Percentiles rank a stretch among this genome's conserved stretches.
These are phyloP conservation scores for Chalciporus chontae DNA, from an alignment of 768 basidiomycete species.

Conservation along the genomic window DNA sequence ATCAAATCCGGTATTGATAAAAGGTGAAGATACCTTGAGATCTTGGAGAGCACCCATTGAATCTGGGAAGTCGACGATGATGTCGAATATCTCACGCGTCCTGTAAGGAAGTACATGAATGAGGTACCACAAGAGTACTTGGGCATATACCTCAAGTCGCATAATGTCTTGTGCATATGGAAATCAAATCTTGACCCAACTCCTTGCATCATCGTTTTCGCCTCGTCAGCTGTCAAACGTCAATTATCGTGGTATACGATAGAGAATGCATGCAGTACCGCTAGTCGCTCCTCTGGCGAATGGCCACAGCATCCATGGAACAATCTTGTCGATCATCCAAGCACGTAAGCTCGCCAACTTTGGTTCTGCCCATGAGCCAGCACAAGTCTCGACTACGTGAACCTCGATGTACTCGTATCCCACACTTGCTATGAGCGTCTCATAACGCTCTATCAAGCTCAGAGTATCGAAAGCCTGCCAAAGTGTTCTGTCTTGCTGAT, in stretches of 20 bases:
- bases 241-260: slow-evolving; percentile 1
- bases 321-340: slow-evolving; percentile 80
- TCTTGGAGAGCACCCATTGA: slow-evolving; percentile 83
- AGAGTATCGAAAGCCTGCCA: slow-evolving; percentile 67
- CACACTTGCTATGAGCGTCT: slow-evolving; percentile 76
- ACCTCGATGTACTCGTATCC: slow-evolving; percentile 84
- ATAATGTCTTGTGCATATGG: slow-evolving; percentile 87
- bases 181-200: slow-evolving; percentile 86
- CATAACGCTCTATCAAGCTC: slow-evolving; percentile 78
- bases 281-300: slow-evolving; percentile 66
- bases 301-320: slow-evolving; percentile 81
- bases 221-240: slow-evolving; percentile 55
- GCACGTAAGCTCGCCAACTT: slow-evolving; percentile 57
- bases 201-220: slow-evolving; percentile 66
- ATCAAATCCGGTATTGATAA: background rate
- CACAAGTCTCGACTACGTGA: slow-evolving; percentile 63
- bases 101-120: slow-evolving; percentile 29
- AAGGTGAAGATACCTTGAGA: slow-evolving; percentile 52
- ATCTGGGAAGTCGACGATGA: slow-evolving; percentile 92
- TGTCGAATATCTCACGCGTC: slow-evolving; percentile 87
- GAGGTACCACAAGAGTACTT: background rate
- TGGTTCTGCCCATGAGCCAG: slow-evolving; percentile 64
- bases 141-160: slow-evolving; percentile 70
- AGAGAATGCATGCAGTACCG: slow-evolving; percentile 36
- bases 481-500: slow-evolving; percentile 34